Evolutionary conservation across 371 early-diverging fungal genomes (phyloP).

Genomic region (Circinella umbellata): DNA sequence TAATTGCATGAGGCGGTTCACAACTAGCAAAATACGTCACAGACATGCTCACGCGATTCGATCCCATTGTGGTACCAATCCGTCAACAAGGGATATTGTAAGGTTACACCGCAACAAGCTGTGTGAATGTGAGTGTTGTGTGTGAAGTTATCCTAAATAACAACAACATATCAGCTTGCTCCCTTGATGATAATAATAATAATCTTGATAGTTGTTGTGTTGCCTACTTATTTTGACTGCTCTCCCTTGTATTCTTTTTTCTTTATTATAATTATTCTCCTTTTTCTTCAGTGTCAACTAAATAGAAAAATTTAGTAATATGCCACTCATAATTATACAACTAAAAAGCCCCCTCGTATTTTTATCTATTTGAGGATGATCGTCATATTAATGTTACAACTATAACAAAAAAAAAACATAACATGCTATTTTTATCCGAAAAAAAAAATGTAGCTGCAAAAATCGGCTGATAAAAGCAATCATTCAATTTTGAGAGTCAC

Average conservation of each 20-base stretch:
- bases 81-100: not conserved
- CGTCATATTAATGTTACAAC: no score
- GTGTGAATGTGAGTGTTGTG: not conserved
- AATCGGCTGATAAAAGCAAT: constrained; percentile 4
- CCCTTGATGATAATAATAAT: no score
- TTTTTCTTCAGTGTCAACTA: no score
- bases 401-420: no score
- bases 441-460: not conserved
- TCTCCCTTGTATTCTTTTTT: not conserved
- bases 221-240: not conserved
- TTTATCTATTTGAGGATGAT: no score
- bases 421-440: constrained; percentile 3
- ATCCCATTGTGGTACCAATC: constrained; percentile 6
- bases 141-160: no score
- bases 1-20: constrained; percentile 5
- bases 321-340: no score
- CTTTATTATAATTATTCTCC: no score
- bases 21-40: not conserved
- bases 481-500: constrained; percentile 1
- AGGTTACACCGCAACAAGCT: not conserved
- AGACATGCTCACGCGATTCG: not conserved
- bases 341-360: no score
- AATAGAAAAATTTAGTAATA: no score
- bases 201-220: no score
- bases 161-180: no score